Evolutionary conservation across 208 protist genomes (phyloP).

Genomic region (Ichthyophonus hoferi): DNA sequence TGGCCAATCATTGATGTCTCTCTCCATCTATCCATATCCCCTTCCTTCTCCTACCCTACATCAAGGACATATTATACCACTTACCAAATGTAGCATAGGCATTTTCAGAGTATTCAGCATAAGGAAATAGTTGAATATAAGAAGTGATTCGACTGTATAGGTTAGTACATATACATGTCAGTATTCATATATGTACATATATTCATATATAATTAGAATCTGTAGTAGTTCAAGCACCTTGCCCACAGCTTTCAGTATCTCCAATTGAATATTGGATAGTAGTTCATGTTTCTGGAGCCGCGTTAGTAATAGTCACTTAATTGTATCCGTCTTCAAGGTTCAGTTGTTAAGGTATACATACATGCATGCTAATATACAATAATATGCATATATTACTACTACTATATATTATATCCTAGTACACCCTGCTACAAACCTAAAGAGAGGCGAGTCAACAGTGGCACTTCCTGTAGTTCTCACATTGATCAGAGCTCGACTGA

Average conservation of each 20-base stretch:
- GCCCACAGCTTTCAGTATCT: not conserved
- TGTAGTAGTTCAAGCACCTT: too few species aligned
- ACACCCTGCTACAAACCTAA: too few species aligned
- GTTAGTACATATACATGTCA: not conserved
- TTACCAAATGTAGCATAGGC: constrained; percentile 8
- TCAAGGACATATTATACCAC: not conserved
- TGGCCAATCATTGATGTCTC: not conserved
- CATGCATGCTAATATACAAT: too few species aligned
- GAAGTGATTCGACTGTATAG: not conserved
- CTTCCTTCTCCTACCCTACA: not conserved
- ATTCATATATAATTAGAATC: not conserved
- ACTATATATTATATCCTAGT: too few species aligned
- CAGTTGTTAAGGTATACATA: too few species aligned
- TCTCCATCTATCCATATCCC: not conserved
- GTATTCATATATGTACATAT: constrained; percentile 6
- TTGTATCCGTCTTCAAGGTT: not conserved
- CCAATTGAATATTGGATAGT: not conserved
- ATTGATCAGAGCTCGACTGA: not conserved
- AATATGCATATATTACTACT: too few species aligned
- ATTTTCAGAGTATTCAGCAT: constrained; percentile 13
- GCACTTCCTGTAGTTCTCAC: not conserved
- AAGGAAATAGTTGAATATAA: not conserved
- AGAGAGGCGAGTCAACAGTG: not conserved
- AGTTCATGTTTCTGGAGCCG: not conserved
- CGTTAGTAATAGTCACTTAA: not conserved